Evolutionary conservation across 495 filamentous ascomycete genomes (phyloP).

Genomic region (Penicillium paxilli): DNA sequence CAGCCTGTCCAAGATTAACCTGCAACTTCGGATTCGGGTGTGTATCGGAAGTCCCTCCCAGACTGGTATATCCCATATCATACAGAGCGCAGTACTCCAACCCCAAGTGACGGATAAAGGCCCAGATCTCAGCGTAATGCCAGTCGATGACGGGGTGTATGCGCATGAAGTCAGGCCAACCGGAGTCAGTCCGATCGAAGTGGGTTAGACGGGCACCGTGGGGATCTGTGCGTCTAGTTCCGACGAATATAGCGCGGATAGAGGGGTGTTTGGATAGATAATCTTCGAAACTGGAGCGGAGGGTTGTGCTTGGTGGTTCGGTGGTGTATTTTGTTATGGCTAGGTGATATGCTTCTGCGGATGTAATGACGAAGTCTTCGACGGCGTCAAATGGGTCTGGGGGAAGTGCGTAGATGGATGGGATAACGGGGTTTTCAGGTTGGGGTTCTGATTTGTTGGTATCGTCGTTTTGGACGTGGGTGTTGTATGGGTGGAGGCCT

Average conservation of each 20-base stretch:
- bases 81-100: conserved; percentile 85
- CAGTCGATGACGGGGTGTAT: conserved; percentile 95
- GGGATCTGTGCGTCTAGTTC: conserved; percentile 88
- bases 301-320: conserved; percentile 51
- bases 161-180: conserved; percentile 91
- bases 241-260: conserved; percentile 87
- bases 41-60: conserved; percentile 89
- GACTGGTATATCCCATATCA: conserved; percentile 78
- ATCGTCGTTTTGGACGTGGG: conserved; percentile 3
- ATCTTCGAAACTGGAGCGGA: conserved; percentile 63
- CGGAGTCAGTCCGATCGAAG: conserved; percentile 84
- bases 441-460: not conserved
- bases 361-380: conserved; percentile 74
- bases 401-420: conserved; percentile 86
- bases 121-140: conserved; percentile 96
- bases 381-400: conserved; percentile 79
- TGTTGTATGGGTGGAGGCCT: conserved; percentile 47
- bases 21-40: conserved; percentile 80
- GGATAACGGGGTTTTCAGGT: conserved; percentile 42
- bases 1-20: conserved; percentile 28
- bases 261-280: conserved; percentile 64
- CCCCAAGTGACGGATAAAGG: conserved; percentile 76
- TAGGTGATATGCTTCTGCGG: conserved; percentile 68
- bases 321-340: conserved; percentile 74
- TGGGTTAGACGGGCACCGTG: conserved; percentile 74